Conservation (phyloP, 208 protist genomes). For the Herpetomonas samuelpessoai region DNA sequence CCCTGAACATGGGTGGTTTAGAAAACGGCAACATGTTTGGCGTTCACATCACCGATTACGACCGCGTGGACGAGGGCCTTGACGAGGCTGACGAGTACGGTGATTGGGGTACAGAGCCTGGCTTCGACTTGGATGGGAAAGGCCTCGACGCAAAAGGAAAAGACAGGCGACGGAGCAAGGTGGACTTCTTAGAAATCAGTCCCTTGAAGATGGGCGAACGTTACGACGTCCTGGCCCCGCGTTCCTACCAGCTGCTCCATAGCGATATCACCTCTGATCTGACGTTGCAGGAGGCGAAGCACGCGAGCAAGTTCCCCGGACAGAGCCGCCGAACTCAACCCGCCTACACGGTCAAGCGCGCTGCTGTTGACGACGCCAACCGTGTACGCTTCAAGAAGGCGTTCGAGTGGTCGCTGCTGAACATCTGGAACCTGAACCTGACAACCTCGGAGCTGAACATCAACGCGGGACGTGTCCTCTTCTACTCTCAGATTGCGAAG, state of each 20-base stretch:
- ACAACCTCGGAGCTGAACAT: conserved; percentile 85
- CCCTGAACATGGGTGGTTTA: conserved; percentile 4
- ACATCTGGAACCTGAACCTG: conserved; percentile 90
- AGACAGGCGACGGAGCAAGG: conserved; percentile 29
- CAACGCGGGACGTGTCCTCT: conserved; percentile 74
- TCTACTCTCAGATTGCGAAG: conserved; percentile 80
- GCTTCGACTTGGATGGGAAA: conserved; percentile 44
- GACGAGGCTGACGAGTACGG: conserved; percentile 91
- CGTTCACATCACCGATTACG: conserved; percentile 60
- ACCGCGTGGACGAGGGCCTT: conserved; percentile 72
- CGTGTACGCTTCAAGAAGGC: conserved; percentile 65
- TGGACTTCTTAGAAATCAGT: conserved; percentile 83
- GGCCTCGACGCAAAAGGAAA: background rate
- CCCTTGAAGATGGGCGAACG: conserved; percentile 55
- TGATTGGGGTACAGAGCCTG: conserved; percentile 88
- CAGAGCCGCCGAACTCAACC: conserved; percentile 30
- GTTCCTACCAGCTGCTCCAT: conserved; percentile 87
- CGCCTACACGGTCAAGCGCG: conserved; percentile 48
- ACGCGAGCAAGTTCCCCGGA: conserved; percentile 67
- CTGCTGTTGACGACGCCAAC: conserved; percentile 68
- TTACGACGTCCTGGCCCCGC: conserved; percentile 66
- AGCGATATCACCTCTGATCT: conserved; percentile 67
- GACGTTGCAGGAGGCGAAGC: conserved; percentile 26
- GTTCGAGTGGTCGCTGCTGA: conserved; percentile 84
- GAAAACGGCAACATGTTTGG: conserved; percentile 22